Evolutionary conservation across 371 early-diverging fungal genomes (phyloP), one percentile per base, ranked within the genome.

Genomic region (Gilbertella persicaria): DNA sequence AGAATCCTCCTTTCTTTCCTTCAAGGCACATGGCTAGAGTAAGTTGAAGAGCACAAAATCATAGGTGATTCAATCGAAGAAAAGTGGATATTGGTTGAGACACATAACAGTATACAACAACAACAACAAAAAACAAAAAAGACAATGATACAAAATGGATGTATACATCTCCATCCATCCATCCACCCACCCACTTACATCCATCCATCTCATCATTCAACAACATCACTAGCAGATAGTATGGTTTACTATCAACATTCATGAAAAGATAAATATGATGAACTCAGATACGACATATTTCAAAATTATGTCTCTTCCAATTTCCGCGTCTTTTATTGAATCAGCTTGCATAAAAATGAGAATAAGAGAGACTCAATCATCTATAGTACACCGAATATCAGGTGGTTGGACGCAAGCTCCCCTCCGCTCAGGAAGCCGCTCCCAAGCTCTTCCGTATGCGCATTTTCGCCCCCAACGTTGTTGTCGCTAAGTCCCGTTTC

Each of bases 391-490:
- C 20, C 39, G 33, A 33, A 33, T 33, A 33, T 10, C 33, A 86
- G 75, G 89, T 95, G 63, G 78, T 93, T 74, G 95, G 93, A 71
- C 90, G 94, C 64, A 89, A 87, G 73, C 82, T 86, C 57, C 96
- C 97, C 52, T 85, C 95, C 55, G 93, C 87, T 71, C 85, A 84
- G 73, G 93, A 95, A 68, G 84, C 89, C 46, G 78, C 80, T 55
- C 99, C 99, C 59, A 92, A 91, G 85, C 85, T 99, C 54, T 98
- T 80, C 92, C 88, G 92, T 69, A 93, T 94, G 92, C 87, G 92
- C 67, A 84, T 98, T 75, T 99, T 97, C 66, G 97, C 99, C 57
- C 90, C 93, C 66, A 98, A 97, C 84, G 88, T 90, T 72, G 89
- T 97, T 58, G 86, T 96, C 60, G 99, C 98, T 73, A 95, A 95